Evolutionary conservation across 345 rosid genomes (phyloP).

Genomic region (Toxicodendron radicans): DNA sequence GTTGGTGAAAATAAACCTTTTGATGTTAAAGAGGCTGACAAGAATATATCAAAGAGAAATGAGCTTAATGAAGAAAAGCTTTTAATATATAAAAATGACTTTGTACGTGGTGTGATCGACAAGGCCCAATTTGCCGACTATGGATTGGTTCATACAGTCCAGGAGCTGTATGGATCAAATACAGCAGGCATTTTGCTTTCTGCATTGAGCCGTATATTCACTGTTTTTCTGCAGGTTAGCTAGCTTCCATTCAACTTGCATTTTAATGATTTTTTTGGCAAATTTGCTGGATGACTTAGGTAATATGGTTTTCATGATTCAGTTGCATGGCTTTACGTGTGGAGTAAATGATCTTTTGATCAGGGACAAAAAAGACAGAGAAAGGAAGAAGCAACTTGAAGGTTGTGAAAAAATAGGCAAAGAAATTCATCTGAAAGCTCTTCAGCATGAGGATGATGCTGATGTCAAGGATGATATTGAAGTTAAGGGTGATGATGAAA

Average conservation of each 20-base stretch:
- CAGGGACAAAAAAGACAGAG: conserved; percentile 56
- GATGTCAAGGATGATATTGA: conserved; percentile 1
- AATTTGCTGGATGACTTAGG: conserved; percentile 20
- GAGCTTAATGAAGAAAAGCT: conserved; percentile 71
- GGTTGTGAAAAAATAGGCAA: conserved; percentile 69
- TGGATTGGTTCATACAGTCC: conserved; percentile 93
- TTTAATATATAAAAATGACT: conserved; percentile 58
- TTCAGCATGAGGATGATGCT: conserved; percentile 47
- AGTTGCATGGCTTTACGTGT: conserved; percentile 98
- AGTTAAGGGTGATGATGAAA: conserved; percentile 22
- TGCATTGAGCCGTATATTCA: conserved; percentile 83
- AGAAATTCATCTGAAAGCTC: conserved; percentile 65
- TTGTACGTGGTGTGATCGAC: conserved; percentile 92
- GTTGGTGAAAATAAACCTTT: neutral
- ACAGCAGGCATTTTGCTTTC: conserved; percentile 89
- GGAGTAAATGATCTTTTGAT: conserved; percentile 96
- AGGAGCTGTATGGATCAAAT: conserved; percentile 88
- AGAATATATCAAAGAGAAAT: conserved; percentile 27
- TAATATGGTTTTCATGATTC: conserved; percentile 35
- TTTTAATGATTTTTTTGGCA: neutral
- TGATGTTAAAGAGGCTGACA: conserved; percentile 16
- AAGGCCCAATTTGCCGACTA: conserved; percentile 97
- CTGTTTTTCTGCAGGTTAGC: conserved; percentile 82
- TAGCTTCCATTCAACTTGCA: conserved; percentile 13
- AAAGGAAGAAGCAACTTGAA: conserved; percentile 75